These are phyloP conservation scores for Aspergillus olivimuriae DNA, from an alignment of 495 filamentous ascomycete genomes.

Conservation along the genomic window DNA sequence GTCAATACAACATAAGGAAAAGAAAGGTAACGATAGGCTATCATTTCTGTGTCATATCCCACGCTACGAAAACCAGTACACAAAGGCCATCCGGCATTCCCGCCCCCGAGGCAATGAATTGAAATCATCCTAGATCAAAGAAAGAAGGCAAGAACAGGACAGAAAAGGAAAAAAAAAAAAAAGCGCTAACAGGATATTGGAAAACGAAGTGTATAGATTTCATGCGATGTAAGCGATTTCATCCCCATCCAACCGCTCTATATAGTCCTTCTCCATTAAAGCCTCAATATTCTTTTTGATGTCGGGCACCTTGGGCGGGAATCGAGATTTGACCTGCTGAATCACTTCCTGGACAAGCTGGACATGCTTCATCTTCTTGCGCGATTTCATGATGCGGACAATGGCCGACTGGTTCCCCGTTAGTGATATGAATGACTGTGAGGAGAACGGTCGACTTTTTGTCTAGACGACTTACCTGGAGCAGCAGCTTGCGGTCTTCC, in stretches of 20 bases:
- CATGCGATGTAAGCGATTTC: conserved; percentile 87
- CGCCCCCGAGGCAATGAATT: too few species aligned
- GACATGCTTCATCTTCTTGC: conserved; percentile 96
- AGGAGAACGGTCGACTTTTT: too few species aligned
- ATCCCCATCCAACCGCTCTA: conserved; percentile 90
- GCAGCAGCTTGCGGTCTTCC: conserved; percentile 90
- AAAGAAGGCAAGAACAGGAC: neutral
- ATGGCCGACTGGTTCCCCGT: conserved; percentile 71
- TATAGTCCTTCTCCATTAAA: conserved; percentile 97
- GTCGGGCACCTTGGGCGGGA: conserved; percentile 84
- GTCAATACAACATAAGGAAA: too few species aligned
- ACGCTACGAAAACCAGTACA: too few species aligned
- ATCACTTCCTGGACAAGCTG: conserved; percentile 92
- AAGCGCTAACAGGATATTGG: conserved; percentile 8
- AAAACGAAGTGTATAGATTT: conserved; percentile 11
- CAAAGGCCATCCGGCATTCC: too few species aligned
- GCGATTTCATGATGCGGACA: conserved; percentile 98
- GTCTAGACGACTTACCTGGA: conserved; percentile 71
- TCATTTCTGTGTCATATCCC: too few species aligned
- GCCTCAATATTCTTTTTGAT: conserved; percentile 99
- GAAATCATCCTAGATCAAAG: too few species aligned
- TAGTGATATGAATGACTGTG: neutral
- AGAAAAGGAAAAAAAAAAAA: conserved; percentile 6
- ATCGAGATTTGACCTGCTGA: conserved; percentile 87
- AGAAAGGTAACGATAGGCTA: too few species aligned